A percentile compares a stretch with the other conserved stretches of the same genome.
phyloP scores from a whole-genome alignment of 208 protist species.

The Zelonia costaricensis region DNA sequence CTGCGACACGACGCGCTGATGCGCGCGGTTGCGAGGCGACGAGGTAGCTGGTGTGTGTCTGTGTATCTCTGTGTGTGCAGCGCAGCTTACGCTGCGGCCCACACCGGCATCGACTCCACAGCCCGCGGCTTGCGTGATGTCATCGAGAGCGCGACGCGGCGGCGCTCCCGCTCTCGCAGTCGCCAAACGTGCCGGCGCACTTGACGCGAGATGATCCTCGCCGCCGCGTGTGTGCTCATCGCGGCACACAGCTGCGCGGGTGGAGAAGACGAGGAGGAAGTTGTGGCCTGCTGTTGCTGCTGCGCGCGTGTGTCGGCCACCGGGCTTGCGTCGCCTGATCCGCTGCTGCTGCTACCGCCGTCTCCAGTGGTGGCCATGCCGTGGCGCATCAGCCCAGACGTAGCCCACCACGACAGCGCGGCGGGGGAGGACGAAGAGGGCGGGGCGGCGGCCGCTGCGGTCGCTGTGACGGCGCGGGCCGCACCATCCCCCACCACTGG shows the following conservation, averaged over 20 bases:
- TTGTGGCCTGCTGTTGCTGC: not conserved
- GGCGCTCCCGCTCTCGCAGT: constrained; percentile 4
- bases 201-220: constrained; percentile 2
- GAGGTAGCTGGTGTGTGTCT: too few species aligned
- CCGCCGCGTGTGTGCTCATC: constrained; percentile 8
- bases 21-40: too few species aligned
- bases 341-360: not conserved
- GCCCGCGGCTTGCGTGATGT: too few species aligned
- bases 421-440: not conserved
- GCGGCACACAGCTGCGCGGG: constrained; percentile 14
- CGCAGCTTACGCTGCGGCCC: too few species aligned
- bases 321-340: too few species aligned
- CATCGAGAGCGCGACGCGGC: not conserved
- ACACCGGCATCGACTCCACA: too few species aligned
- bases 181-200: constrained; percentile 15
- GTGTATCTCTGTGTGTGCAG: too few species aligned
- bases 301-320: not conserved
- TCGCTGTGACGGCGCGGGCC: too few species aligned
- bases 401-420: constrained; percentile 21
- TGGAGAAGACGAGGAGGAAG: not conserved
- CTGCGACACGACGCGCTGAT: too few species aligned
- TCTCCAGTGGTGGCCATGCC: not conserved
- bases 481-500: not conserved
- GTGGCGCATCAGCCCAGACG: constrained; percentile 16
- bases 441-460: not conserved